Conservation (phyloP, 2,329 filamentous ascomycete genomes). For the Ophiostoma montium region DNA sequence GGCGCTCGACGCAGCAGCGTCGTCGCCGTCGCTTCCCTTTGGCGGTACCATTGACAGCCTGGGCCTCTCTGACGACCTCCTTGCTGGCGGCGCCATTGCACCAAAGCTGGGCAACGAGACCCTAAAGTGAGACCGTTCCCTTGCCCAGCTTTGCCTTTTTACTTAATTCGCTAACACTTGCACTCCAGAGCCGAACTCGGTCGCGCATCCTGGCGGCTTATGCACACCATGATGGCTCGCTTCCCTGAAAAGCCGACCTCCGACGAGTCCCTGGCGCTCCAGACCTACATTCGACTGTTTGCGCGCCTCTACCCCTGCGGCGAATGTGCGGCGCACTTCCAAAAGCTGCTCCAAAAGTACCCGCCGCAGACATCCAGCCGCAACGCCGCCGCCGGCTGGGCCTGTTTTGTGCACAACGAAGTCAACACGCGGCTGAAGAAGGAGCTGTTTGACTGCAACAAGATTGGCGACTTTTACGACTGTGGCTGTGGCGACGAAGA, state of each 20-base stretch:
- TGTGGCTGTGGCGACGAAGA: slow-evolving; percentile 59
- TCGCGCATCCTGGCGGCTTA: slow-evolving; percentile 53
- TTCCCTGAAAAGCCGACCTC: slow-evolving; percentile 51
- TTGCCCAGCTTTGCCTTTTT: neutral
- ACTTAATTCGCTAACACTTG: neutral
- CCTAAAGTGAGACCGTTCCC: slow-evolving; percentile 42
- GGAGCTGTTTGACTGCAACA: slow-evolving; percentile 47
- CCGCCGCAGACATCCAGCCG: slow-evolving; percentile 52
- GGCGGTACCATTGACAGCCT: slow-evolving; percentile 12
- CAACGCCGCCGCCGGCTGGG: slow-evolving; percentile 51
- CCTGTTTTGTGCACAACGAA: slow-evolving; percentile 53
- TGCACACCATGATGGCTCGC: slow-evolving; percentile 57
- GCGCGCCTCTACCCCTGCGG: slow-evolving; percentile 57
- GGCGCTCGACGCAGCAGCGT: neutral
- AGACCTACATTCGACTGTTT: slow-evolving; percentile 52
- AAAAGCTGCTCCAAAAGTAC: slow-evolving; percentile 43
- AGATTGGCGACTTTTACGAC: slow-evolving; percentile 58
- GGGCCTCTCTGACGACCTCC: slow-evolving; percentile 33
- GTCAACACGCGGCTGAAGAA: slow-evolving; percentile 52
- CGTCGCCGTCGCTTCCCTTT: neutral
- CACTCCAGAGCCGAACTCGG: slow-evolving; percentile 37
- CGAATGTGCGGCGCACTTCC: slow-evolving; percentile 56
- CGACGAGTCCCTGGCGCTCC: slow-evolving; percentile 48
- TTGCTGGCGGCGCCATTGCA: slow-evolving; percentile 59
- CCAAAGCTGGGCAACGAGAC: slow-evolving; percentile 75